Evolutionary conservation across 1,139 yeast genomes (phyloP).

Genomic region (Magnusiomyces paraingens): DNA sequence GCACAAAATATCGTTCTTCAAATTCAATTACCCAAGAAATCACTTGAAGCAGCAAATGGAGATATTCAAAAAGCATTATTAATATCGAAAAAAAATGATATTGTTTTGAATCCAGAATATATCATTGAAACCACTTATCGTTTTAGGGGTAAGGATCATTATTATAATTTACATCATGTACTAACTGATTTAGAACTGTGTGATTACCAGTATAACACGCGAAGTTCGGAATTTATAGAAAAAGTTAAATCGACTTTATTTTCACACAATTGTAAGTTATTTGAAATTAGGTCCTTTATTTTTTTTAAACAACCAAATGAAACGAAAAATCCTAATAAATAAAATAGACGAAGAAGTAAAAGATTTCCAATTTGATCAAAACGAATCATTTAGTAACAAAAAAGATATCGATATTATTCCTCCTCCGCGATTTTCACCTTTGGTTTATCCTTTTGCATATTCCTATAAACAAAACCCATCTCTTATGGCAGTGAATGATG

Average conservation of each 20-base stretch:
- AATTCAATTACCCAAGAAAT: conserved; percentile 60
- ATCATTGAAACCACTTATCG: conserved; percentile 65
- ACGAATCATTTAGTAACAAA: conserved; percentile 25
- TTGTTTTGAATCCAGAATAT: conserved; percentile 18
- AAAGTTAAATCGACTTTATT: conserved; percentile 38
- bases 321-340: background rate
- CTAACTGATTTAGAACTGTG: conserved; percentile 48
- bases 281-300: conserved; percentile 32
- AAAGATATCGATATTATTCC: conserved; percentile 69
- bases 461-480: conserved; percentile 53
- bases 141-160: conserved; percentile 45
- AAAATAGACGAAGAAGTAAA: conserved; percentile 30
- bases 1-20: conserved; percentile 64
- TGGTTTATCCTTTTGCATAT: conserved; percentile 72
- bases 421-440: conserved; percentile 76
- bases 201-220: conserved; percentile 74
- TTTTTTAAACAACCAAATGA: background rate
- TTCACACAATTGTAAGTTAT: conserved; percentile 21
- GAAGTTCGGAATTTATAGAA: conserved; percentile 46
- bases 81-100: conserved; percentile 18
- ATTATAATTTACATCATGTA: background rate
- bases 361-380: conserved; percentile 28
- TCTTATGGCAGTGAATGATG: conserved; percentile 51
- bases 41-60: conserved; percentile 43
- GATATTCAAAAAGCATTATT: conserved; percentile 49